These are phyloP conservation scores for Chrysopogon serrulatus DNA, from an alignment of 176 grass and related monocot species.

Conservation along the genomic window DNA sequence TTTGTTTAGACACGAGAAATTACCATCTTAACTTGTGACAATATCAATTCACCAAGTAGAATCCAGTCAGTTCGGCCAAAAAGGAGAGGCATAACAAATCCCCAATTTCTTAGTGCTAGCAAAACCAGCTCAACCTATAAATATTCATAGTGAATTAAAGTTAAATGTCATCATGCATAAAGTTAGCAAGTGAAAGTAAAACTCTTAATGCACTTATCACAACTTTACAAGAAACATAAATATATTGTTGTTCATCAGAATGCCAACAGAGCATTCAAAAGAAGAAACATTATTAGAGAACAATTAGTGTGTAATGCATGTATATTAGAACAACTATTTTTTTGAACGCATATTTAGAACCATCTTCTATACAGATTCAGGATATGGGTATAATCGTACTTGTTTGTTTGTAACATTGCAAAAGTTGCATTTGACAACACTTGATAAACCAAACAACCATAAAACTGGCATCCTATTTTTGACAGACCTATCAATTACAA, in stretches of 20 bases:
- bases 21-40: background rate
- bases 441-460: background rate
- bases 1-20: background rate
- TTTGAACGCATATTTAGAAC: too few species aligned
- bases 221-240: background rate
- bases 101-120: slow-evolving; percentile 7
- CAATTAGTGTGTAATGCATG: background rate
- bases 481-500: background rate
- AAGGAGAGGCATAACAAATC: background rate
- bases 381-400: background rate
- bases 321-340: background rate
- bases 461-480: background rate
- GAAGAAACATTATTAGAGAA: background rate
- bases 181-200: background rate
- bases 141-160: background rate
- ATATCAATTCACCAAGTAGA: background rate
- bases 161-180: background rate
- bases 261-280: background rate
- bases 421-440: background rate
- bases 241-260: background rate
- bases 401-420: background rate
- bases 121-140: slow-evolving; percentile 1
- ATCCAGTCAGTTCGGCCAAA: background rate
- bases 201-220: background rate
- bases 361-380: background rate